Conservation (phyloP, 148 eudicot genomes). For the Persicaria maculosa region DNA sequence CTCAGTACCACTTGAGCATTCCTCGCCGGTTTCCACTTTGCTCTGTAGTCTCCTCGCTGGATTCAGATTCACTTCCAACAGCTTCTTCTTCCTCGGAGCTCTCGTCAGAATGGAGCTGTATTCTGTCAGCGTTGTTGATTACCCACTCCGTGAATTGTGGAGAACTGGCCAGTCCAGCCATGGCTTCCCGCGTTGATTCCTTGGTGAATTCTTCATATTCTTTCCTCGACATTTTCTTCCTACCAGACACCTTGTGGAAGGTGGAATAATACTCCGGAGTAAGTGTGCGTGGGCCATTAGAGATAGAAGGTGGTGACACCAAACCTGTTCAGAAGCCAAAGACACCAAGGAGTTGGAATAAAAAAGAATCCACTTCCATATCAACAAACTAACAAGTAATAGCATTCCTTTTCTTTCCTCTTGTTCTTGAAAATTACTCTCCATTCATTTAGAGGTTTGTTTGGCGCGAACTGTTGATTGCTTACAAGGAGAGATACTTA, state of each 20-base stretch:
- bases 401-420: neutral
- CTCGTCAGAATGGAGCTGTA: conserved; percentile 5
- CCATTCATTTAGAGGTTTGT: too few relatives aligned
- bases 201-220: conserved; percentile 11
- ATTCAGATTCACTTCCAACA: conserved; percentile 13
- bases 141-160: conserved; percentile 16
- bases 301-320: neutral
- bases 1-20: neutral
- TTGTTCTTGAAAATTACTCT: too few relatives aligned
- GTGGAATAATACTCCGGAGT: conserved; percentile 6
- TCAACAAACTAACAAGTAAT: neutral
- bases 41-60: conserved; percentile 11
- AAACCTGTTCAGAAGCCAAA: neutral
- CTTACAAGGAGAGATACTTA: too few relatives aligned
- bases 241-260: conserved; percentile 2
- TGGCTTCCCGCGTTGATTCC: conserved; percentile 14
- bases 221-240: conserved; percentile 14
- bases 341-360: neutral
- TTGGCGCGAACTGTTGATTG: too few relatives aligned
- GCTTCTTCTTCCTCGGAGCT: neutral
- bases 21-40: conserved; percentile 10
- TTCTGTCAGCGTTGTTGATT: conserved; percentile 10
- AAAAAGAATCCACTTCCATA: neutral
- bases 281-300: neutral
- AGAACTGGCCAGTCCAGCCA: conserved; percentile 3